Conservation (phyloP, 2,329 filamentous ascomycete genomes). For the Beauveria brongniartii region DNA sequence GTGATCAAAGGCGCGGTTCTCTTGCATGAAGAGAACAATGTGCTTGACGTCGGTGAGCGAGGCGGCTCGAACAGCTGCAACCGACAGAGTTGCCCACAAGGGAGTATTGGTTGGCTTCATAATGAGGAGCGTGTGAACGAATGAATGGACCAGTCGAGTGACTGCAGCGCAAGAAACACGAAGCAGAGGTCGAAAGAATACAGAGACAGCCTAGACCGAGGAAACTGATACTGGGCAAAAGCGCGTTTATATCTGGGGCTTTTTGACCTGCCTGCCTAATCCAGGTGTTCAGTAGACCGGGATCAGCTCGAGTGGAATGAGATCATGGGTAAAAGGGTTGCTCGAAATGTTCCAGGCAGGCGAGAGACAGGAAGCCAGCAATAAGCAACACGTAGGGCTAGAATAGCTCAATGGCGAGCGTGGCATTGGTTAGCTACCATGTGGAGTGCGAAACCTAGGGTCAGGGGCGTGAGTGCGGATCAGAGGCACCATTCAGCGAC, state of each 20-base stretch:
- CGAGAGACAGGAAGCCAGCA: not conserved
- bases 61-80: constrained; percentile 21
- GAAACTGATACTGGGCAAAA: not conserved
- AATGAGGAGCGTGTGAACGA: not conserved
- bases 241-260: not conserved
- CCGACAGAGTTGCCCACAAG: constrained; percentile 6
- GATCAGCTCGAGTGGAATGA: not conserved
- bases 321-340: not conserved
- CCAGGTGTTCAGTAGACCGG: not conserved
- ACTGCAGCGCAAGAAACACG: not conserved
- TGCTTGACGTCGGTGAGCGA: constrained; percentile 44
- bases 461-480: not conserved
- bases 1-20: constrained; percentile 26
- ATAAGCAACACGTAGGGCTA: not conserved
- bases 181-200: not conserved
- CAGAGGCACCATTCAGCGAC: not conserved
- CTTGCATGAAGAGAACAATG: constrained; percentile 51
- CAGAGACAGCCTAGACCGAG: not conserved
- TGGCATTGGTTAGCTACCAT: not conserved
- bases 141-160: not conserved
- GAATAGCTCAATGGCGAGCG: not conserved
- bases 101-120: not conserved
- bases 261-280: not conserved
- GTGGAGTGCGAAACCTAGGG: not conserved
- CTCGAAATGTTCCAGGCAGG: not conserved